Base-by-base conservation (phyloP, 2,329 filamentous ascomycete genomes). In the Diaporthe sp. region DNA sequence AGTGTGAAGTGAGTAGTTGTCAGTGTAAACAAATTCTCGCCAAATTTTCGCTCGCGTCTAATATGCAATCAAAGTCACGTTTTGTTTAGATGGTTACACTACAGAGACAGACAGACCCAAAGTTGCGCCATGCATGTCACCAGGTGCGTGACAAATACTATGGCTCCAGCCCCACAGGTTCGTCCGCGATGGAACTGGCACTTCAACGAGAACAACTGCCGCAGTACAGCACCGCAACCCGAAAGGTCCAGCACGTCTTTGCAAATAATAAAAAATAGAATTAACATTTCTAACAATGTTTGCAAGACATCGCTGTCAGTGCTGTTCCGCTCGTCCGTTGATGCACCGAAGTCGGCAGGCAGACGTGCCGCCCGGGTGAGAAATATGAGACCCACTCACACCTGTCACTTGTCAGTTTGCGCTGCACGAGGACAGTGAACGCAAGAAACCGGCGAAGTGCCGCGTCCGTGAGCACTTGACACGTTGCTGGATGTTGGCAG, bases 381-480 rank as follows among this genome's bases (percentile, higher is more conserved):
- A 22, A 69, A 55, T 31, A 19, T 22, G 65, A 55, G 65, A 55
- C 65, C 65, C 65, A 69, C 65, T 42, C 65, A 69, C 65, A 55
- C 65, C 49, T 69, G 65, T 69, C 65, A 69, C 49, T 69, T 69
- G 34, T 69, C 65, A 69, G 46, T 69, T 69, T 55, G 65, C 13
- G 49, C 65, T 31, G 65, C 65, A 69, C 65, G 49, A 69, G 34
- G 49, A 69, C 46, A 68, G 34, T 42, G 15, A 55, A 28, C 65
- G 28, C 34, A 42, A 42, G 65, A 5, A 69, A 55, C 34, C 49
- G 65, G 65, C 65, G 7, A 55, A 37, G 7, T 55, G 65, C 65
- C 65, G 65, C 49, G 8, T 42, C 22, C 31, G 44, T 55, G 65
- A 34, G 65, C 65, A 69, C 65, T 69, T 55, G 65, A 69, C 65